Evolutionary conservation across 2,329 filamentous ascomycete genomes (phyloP).

Genomic region (Dactylella cylindrospora): DNA sequence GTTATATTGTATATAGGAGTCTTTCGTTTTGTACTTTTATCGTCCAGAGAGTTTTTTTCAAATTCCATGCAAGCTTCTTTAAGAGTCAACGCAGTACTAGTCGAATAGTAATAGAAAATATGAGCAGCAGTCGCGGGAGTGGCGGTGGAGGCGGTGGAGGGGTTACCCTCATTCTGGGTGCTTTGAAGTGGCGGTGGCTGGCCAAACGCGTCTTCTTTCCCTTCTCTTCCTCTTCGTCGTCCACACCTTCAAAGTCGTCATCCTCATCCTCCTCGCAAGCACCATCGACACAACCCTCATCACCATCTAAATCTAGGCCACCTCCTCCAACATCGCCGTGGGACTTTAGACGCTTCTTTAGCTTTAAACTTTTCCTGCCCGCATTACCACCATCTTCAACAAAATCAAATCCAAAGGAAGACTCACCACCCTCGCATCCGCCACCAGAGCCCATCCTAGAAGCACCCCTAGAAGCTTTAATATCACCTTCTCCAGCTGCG

Average conservation of each 20-base stretch:
- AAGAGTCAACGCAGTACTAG: too few species aligned
- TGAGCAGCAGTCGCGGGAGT: too few species aligned
- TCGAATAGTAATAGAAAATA: too few species aligned
- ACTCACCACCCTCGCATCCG: not conserved
- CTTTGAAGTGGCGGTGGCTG: constrained; percentile 45
- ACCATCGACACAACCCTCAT: constrained; percentile 2
- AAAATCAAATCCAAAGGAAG: constrained; percentile 3
- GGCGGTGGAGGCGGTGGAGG: constrained; percentile 30
- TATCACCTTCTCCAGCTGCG: not conserved
- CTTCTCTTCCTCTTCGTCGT: constrained; percentile 22
- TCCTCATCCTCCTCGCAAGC: not conserved
- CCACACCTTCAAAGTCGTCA: constrained; percentile 4
- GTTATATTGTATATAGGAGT: too few species aligned
- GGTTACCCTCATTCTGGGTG: too few species aligned
- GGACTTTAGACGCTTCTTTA: constrained; percentile 20
- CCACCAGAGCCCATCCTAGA: not conserved
- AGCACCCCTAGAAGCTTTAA: not conserved
- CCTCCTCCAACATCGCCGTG: constrained; percentile 8
- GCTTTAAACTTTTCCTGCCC: constrained; percentile 13
- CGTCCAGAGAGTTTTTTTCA: too few species aligned
- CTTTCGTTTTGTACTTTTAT: too few species aligned
- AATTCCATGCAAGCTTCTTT: too few species aligned
- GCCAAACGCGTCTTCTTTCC: constrained; percentile 44
- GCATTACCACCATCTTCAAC: constrained; percentile 3
- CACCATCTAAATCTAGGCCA: not conserved